Base-by-base conservation (phyloP, 768 basidiomycete genomes). In the Cystobasidium onofrii region DNA sequence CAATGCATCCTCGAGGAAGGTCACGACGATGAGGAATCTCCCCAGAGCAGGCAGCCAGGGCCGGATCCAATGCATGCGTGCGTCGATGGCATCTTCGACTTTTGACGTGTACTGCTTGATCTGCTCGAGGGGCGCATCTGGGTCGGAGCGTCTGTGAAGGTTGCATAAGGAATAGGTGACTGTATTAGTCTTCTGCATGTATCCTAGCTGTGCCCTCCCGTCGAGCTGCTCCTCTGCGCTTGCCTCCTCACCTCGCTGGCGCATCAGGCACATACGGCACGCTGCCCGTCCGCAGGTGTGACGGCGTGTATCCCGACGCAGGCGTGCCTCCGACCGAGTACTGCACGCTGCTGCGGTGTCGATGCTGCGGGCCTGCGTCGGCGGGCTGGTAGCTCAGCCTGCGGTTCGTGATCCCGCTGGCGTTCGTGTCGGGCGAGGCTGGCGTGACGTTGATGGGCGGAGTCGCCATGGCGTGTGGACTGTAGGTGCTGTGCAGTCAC, bases 1-100 rank as follows among this genome's bases (percentile, higher is more conserved):
- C 79, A 95, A 82, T 10, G 96, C 91, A 80, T 99, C 96, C 85
- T 99, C 96, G 81, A 94, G 84, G 83, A 99, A 99, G 12, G 96
- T 99, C 50, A 96, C 92, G 65, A 99, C 92, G 81, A 98, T 98
- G 74, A 99, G 82, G 83, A 97, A 98, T 78, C 96, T 87, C 73
- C 93, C 95, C 81, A 97, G 88, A 69, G 91, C 88, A 50, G 96
- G 96, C 78, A 99, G 85, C 81, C 94, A 88, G 66, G 96, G 96
- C 81, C 89, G 88, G 82, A 98, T 84, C 23, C 96, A 96, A 80
- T 96, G 90, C 9, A 92, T 89, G 82, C 90, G 89, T 77, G 90
- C 88, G 81, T 98, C 96, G 80, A 96, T 86, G 76, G 88, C 84
- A 83, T 99, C 96, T 83, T 99, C 96, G 71, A 92, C 76, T 69